Evolutionary conservation across 495 filamentous ascomycete species (phyloP), one percentile per base, ranked within the genome.

Genomic region (Hypoxylon subgilvum): DNA sequence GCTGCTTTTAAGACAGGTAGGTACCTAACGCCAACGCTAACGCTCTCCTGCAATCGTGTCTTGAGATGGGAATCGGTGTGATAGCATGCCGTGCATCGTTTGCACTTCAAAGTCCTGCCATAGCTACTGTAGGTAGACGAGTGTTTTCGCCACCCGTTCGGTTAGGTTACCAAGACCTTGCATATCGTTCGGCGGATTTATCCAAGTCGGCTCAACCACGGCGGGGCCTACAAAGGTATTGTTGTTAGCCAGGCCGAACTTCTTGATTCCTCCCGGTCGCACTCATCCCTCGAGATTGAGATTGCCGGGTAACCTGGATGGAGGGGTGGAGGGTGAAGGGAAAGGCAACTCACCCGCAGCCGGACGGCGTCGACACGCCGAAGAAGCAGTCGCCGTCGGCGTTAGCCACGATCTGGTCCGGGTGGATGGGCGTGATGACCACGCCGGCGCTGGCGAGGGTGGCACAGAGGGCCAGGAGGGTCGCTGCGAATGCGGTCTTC

Each of bases 391-490:
- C 78, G 17, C 69, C 76, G 14, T 47, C 13, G 4, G 60, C 43
- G 52, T 68, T 74, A 34, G 67, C 54, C 8, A 80, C 72, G 50
- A 80, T 67, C 69, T 79, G 76, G 34, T 79, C 68, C 16, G 50
- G 53, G 31, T 23, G 52, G 67, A 80, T 74, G 36, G 76, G 76
- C 10, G 73, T 76, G 61, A 74, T 72, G 43, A 80, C 74, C 16
- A 80, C 67, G 42, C 75, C 76, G 43, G 76, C 78, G 43, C 65
- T 73, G 66, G 51, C 77, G 52, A 79, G 67, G n/a, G 76, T 70
- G 46, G 69, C 60, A 72, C 70, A 74, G 16, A 77, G 67, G 46
- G 70, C 63, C 50, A 69, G 42, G 62, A 78, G 44, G 0, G 67
- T 64, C 12, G 62, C 52, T 6, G 57, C 62, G 57, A 66, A 32